These are phyloP conservation scores for Austroboletus niveus DNA, from an alignment of 1,284 basidiomycete species.

Conservation along the genomic window DNA sequence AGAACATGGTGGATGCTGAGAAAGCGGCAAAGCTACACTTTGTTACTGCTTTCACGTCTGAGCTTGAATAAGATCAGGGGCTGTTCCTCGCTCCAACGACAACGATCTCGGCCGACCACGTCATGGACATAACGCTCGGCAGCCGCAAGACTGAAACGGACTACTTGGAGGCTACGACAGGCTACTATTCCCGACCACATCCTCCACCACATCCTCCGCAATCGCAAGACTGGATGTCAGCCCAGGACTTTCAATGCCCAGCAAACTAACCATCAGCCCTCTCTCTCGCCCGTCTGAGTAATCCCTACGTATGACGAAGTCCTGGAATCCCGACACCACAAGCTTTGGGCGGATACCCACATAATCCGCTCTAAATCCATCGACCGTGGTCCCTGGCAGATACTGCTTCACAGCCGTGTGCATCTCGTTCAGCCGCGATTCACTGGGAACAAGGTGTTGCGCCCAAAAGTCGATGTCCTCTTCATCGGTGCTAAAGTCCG, in stretches of 20 bases:
- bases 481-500: constrained; percentile 35
- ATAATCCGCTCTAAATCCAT: constrained; percentile 83
- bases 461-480: constrained; percentile 75
- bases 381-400: constrained; percentile 66
- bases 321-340: constrained; percentile 79
- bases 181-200: too few relatives aligned
- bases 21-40: constrained; percentile 17
- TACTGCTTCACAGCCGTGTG: constrained; percentile 67
- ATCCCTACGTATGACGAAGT: constrained; percentile 73
- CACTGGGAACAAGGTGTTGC: constrained; percentile 64
- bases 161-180: too few relatives aligned
- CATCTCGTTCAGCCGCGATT: constrained; percentile 64
- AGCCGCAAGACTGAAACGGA: constrained; percentile 60
- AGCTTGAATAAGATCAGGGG: constrained; percentile 19
- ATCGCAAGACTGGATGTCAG: constrained; percentile 74
- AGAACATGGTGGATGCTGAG: constrained; percentile 59
- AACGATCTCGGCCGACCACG: constrained; percentile 36
- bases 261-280: constrained; percentile 66
- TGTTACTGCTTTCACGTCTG: constrained; percentile 19
- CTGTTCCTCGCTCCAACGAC: not conserved
- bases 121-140: constrained; percentile 70
- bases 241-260: constrained; percentile 79
- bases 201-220: constrained; percentile 54
- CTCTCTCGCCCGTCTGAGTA: constrained; percentile 35
- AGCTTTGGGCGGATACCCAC: constrained; percentile 92